Evolutionary conservation across 352 stramenopile species (phyloP).

Genomic region (Blastocystis sp.): DNA sequence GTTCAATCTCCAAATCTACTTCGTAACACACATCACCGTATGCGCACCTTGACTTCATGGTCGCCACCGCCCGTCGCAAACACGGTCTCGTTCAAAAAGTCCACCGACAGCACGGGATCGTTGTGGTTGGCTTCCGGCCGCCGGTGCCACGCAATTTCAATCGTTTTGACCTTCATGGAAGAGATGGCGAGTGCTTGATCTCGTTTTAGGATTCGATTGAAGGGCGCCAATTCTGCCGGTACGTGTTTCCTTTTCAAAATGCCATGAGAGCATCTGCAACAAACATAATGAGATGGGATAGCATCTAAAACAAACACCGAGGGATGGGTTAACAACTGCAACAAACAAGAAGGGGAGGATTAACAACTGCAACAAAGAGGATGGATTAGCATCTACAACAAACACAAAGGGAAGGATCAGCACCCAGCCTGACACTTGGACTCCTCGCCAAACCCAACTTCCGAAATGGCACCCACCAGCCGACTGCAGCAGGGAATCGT

Average conservation of each 20-base stretch:
- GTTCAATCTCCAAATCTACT: constrained; percentile 63
- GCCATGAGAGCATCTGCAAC: too few species aligned
- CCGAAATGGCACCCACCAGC: constrained; percentile 27
- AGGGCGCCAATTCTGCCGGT: too few species aligned
- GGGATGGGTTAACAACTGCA: too few species aligned
- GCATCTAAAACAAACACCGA: too few species aligned
- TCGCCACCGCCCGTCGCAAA: constrained; percentile 58
- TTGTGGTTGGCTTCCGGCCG: constrained; percentile 60
- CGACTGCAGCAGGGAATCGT: constrained; percentile 52
- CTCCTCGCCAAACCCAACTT: neutral
- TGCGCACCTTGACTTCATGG: constrained; percentile 49
- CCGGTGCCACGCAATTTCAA: constrained; percentile 59
- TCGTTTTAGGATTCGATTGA: too few species aligned
- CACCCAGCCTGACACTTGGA: constrained; percentile 21
- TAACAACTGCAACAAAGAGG: too few species aligned
- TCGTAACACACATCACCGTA: neutral
- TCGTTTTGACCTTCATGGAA: constrained; percentile 57
- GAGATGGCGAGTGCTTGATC: too few species aligned
- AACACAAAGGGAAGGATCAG: neutral
- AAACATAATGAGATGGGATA: too few species aligned
- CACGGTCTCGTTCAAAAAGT: constrained; percentile 40
- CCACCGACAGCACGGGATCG: constrained; percentile 56
- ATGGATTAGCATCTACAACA: too few species aligned
- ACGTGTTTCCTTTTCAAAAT: too few species aligned
- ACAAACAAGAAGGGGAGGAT: too few species aligned